These are phyloP conservation scores for Ascochyta pisi DNA, from an alignment of 2,329 filamentous ascomycete genomes.

Conservation along the genomic window DNA sequence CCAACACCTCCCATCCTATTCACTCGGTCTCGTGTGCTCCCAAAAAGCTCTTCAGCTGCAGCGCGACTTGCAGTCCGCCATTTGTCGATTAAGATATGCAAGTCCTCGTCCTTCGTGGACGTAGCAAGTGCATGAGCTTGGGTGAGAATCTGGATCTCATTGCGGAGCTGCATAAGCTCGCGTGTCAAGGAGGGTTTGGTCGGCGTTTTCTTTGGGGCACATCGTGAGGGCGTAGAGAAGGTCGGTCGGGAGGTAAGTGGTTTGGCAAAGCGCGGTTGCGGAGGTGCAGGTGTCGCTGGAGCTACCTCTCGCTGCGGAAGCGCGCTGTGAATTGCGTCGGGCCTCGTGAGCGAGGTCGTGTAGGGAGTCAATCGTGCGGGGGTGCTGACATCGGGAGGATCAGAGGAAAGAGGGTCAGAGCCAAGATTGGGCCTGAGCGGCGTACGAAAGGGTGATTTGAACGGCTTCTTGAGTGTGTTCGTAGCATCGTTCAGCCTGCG, in stretches of 20 bases:
- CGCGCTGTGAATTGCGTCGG: not conserved
- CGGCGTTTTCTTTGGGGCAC: constrained; percentile 19
- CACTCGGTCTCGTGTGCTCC: constrained; percentile 64
- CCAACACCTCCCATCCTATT: constrained; percentile 68
- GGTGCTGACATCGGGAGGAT: constrained; percentile 26
- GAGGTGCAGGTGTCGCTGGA: constrained; percentile 10
- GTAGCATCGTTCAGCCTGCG: constrained; percentile 66
- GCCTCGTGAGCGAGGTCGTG: not conserved
- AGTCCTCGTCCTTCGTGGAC: constrained; percentile 58
- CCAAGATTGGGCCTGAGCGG: constrained; percentile 41
- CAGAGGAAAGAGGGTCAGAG: constrained; percentile 35
- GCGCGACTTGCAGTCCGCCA: constrained; percentile 68
- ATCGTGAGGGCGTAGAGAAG: constrained; percentile 19
- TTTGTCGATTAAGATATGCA: constrained; percentile 62
- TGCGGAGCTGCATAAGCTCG: constrained; percentile 44
- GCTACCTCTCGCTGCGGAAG: not conserved
- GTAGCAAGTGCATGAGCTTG: constrained; percentile 50
- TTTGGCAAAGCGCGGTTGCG: constrained; percentile 17
- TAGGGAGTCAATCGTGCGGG: constrained; percentile 6
- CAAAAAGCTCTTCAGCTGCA: constrained; percentile 73
- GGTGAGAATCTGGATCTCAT: constrained; percentile 50
- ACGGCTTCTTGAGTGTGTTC: constrained; percentile 70
- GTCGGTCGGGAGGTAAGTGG: constrained; percentile 22
- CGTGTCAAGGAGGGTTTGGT: constrained; percentile 38
- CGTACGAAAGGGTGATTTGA: constrained; percentile 72